Evolutionary conservation across 257 asterid genomes (phyloP), one percentile per base, ranked within the genome.

Genomic region (Solanum piurae): DNA sequence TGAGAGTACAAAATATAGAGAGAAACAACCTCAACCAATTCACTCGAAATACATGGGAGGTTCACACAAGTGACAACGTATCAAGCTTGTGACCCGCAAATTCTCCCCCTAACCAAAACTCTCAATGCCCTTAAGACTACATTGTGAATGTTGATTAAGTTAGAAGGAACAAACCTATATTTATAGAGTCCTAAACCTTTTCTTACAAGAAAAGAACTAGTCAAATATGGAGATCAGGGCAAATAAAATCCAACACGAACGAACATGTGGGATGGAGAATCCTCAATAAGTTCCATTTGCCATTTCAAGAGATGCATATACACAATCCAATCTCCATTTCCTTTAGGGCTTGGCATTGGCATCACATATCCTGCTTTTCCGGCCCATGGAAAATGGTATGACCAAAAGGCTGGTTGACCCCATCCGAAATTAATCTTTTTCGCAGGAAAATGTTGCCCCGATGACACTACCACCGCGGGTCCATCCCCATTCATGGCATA

Each of bases 241-340:
- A 29, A 29, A 29, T 29, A 29, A 29, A 29, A 29, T 2, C 29
- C 29, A 29, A 29, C 29, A 29, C 29, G 29, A 29, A 29, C 83
- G 21, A 95, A 92, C 18, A 94, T 90, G 82, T 91, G 90, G 71
- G 90, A 84, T 20, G 94, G 94, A 55, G 88, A 71, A 1, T 71
- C 83, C 89, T 95, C 98, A 13, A 95, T 89, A 60, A 88, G 49
- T 21, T 95, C 93, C 91, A 94, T 71, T 62, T 95, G 97, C 68
- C 84, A 91, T 73, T 88, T 87, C 64, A 90, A 25, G 40, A 95
- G 83, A 69, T 93, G 98, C 95, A 94, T 90, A 84, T 94, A 93
- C 10, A 95, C 94, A 62, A 95, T 49, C 98, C 98, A 95, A 86
- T 95, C 98, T 74, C 98, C 98, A 77, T 95, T 93, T 66, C 94